phyloP scores from a whole-genome alignment of 768 basidiomycete genomes.

The Termitomyces sp. region DNA sequence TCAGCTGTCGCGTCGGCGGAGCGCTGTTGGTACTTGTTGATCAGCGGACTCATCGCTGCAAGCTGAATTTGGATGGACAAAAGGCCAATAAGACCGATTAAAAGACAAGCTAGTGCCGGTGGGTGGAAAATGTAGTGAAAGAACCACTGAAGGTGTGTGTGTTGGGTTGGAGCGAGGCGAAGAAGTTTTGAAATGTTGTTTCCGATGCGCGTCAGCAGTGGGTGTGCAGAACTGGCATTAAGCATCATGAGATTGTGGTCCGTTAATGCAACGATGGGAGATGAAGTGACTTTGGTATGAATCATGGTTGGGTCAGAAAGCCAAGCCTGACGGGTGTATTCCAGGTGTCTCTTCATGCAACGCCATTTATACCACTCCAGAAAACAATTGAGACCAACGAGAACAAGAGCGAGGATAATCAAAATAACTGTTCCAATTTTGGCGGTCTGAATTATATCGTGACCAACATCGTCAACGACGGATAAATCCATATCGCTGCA shows the following conservation, averaged over 20 bases:
- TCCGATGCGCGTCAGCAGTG: constrained; percentile 62
- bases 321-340: constrained; percentile 74
- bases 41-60: constrained; percentile 68
- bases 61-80: constrained; percentile 86
- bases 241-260: constrained; percentile 80
- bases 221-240: constrained; percentile 62
- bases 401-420: constrained; percentile 61
- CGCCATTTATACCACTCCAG: constrained; percentile 91
- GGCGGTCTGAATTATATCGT: constrained; percentile 71
- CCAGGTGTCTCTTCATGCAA: constrained; percentile 58
- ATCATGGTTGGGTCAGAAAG: constrained; percentile 59
- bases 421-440: constrained; percentile 77
- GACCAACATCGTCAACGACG: constrained; percentile 80
- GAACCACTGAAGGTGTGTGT: constrained; percentile 81
- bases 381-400: constrained; percentile 67
- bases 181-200: constrained; percentile 46
- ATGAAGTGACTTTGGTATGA: constrained; percentile 28
- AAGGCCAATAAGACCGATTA: constrained; percentile 89
- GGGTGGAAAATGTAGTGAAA: constrained; percentile 88
- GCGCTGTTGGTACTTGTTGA: constrained; percentile 56
- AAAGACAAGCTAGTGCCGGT: constrained; percentile 84
- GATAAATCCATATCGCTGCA: constrained; percentile 78
- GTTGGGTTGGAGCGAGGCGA: constrained; percentile 52
- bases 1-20: constrained; percentile 56
- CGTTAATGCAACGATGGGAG: constrained; percentile 54